Base-by-base conservation (phyloP, 2,329 filamentous ascomycete genomes). In the Dactylonectria macrodidyma region DNA sequence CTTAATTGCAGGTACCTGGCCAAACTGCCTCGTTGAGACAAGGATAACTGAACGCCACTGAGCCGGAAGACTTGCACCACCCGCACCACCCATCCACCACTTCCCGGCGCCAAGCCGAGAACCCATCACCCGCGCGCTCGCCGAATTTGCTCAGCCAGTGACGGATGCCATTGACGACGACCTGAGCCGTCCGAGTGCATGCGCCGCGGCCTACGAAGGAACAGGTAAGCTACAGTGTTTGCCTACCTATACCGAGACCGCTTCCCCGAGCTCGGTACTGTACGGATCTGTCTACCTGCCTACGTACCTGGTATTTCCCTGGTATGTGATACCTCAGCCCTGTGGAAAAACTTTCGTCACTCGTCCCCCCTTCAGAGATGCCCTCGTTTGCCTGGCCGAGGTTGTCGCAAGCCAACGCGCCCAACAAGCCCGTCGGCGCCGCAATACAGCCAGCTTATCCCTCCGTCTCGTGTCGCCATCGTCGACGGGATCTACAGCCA, bases 41-140 rank as follows among this genome's bases (percentile, higher is more conserved):
- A 55, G 64, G 64, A 54, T 66, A 60, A 58, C 46, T 26, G 36
- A 61, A 58, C 58, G 63, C 63, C 63, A 66, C 63, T 26, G 46
- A 66, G 58, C 36, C 57, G 44, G 51, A 61, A 30, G 33, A 58
- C 52, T 65, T 59, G 36, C 58, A 58, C 58, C 58, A 52, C 47
- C 64, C 51, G 41, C 60, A 48, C 44, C 52, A 52, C 26, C 50
- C n/a, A 44, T n/a, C 50, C 50, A 52, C 9, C 52, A 59, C 48
- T 41, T 36, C 63, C 63, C 44, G 44, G 44, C 9, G 34, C 34
- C 34, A 66, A 50, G 24, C 51, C 52, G 38, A 44, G 47, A 62
- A 62, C 48, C 52, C 57, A 58, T 47, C 51, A 66, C 44, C 51
- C 36, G 57, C 58, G 57, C 58, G 44, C n/a, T 57, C 51, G 63